A percentile compares a stretch with the other conserved stretches of the same genome.
Conservation (phyloP, 257 asterid species). For the Solanum sejunctum region DNA sequence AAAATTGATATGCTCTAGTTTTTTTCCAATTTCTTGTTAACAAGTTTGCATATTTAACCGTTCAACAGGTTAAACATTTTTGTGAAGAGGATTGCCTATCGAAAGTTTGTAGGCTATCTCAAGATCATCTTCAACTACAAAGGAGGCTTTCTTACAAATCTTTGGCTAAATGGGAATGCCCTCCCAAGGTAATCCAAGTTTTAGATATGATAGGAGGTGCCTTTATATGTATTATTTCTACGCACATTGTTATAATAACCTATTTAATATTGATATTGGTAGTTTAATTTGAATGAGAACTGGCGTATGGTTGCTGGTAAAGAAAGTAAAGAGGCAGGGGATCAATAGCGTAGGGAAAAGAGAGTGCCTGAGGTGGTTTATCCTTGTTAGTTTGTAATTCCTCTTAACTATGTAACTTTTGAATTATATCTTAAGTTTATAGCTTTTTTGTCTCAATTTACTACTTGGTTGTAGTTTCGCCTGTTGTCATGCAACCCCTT, state of each 20-base stretch:
- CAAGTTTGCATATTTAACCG: not conserved
- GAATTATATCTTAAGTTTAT: not conserved
- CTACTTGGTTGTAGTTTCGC: conserved; percentile 4
- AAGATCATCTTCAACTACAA: not conserved
- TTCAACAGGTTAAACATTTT: conserved; percentile 4
- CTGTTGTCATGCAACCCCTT: conserved; percentile 18
- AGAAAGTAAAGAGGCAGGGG: conserved; percentile 27
- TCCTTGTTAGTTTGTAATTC: conserved; percentile 10
- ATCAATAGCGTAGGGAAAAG: conserved; percentile 14
- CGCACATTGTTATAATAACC: not conserved
- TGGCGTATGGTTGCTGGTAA: conserved; percentile 48
- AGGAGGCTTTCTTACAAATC: not conserved
- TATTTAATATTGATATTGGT: not conserved
- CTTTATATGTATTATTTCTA: not conserved
- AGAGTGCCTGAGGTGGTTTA: conserved; percentile 13
- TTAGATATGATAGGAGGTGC: not conserved
- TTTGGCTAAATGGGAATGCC: conserved; percentile 15
- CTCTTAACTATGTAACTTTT: conserved; percentile 20
- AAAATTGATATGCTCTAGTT: not conserved
- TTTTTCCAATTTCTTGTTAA: not conserved
- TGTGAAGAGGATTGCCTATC: not conserved
- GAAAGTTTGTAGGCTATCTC: conserved; percentile 2
- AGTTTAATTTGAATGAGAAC: conserved; percentile 15
- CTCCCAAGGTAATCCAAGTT: conserved; percentile 11
- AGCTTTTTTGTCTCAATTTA: not conserved